A percentile compares a stretch with the other conserved stretches of the same genome.
Evolutionary conservation across 768 basidiomycete genomes (phyloP).

Genomic region (Trametes cingulata): DNA sequence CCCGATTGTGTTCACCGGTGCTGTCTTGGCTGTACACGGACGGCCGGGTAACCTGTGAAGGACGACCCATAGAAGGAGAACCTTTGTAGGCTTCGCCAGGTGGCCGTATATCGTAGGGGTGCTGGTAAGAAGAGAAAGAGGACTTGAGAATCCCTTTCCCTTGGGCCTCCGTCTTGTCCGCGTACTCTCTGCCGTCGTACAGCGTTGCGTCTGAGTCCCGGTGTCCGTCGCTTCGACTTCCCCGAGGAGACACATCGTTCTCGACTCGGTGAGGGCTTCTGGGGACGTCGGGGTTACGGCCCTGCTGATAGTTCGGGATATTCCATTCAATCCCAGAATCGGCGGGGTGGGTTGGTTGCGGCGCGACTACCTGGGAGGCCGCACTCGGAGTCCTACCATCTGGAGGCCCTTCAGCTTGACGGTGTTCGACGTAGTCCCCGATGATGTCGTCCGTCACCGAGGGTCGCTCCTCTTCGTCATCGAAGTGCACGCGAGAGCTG

Average conservation of each 20-base stretch:
- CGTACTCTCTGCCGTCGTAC: slow-evolving; percentile 17
- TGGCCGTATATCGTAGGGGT: slow-evolving; percentile 61
- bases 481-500: slow-evolving; percentile 16
- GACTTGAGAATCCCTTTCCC: slow-evolving; percentile 41
- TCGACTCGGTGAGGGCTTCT: neutral
- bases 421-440: neutral
- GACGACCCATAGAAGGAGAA: slow-evolving; percentile 42
- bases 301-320: slow-evolving; percentile 8
- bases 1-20: slow-evolving; percentile 22
- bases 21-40: slow-evolving; percentile 16
- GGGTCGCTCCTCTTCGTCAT: slow-evolving; percentile 5
- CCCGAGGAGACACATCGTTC: slow-evolving; percentile 20
- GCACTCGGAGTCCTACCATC: neutral
- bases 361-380: slow-evolving; percentile 3
- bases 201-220: slow-evolving; percentile 42
- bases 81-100: slow-evolving; percentile 44
- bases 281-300: neutral
- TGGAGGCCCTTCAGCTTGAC: neutral
- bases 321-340: neutral
- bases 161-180: neutral
- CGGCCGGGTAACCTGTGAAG: slow-evolving; percentile 39
- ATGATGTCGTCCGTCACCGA: slow-evolving; percentile 14
- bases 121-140: slow-evolving; percentile 56
- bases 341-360: neutral
- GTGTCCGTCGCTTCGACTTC: neutral